Evolutionary conservation across 2,329 filamentous ascomycete genomes (phyloP).

Genomic region (Hypoxylon sp.): DNA sequence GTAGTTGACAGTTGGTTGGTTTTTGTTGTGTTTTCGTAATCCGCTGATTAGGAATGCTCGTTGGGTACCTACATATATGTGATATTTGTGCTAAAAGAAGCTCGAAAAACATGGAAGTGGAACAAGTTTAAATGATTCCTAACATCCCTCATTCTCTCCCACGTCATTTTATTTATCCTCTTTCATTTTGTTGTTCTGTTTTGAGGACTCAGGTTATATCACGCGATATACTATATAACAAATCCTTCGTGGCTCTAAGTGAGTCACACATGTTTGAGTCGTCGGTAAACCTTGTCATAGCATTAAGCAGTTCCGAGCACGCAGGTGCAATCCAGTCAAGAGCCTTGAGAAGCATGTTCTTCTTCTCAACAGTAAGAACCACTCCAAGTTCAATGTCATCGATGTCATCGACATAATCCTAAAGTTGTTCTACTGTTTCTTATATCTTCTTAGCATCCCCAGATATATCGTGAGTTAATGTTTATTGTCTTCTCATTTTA

Average conservation of each 20-base stretch:
- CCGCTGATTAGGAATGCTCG: no score
- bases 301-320: not conserved
- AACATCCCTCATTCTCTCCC: no score
- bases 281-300: not conserved
- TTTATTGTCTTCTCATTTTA: not conserved
- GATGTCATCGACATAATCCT: not conserved
- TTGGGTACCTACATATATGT: not conserved
- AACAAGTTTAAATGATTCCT: no score
- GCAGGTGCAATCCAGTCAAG: not conserved
- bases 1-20: not conserved
- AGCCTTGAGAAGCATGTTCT: not conserved
- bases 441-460: not conserved
- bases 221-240: not conserved
- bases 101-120: not conserved
- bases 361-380: not conserved
- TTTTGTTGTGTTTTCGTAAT: not conserved
- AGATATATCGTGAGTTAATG: not conserved
- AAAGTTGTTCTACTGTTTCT: not conserved
- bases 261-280: not conserved
- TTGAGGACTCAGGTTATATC: not conserved
- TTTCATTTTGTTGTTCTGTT: not conserved
- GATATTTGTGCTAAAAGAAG: not conserved
- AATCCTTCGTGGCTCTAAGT: not conserved
- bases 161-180: not conserved
- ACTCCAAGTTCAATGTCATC: not conserved